A percentile compares a stretch with the other conserved stretches of the same genome.
Evolutionary conservation across 345 rosid genomes (phyloP).

Genomic region (Sonneratia caseolaris): DNA sequence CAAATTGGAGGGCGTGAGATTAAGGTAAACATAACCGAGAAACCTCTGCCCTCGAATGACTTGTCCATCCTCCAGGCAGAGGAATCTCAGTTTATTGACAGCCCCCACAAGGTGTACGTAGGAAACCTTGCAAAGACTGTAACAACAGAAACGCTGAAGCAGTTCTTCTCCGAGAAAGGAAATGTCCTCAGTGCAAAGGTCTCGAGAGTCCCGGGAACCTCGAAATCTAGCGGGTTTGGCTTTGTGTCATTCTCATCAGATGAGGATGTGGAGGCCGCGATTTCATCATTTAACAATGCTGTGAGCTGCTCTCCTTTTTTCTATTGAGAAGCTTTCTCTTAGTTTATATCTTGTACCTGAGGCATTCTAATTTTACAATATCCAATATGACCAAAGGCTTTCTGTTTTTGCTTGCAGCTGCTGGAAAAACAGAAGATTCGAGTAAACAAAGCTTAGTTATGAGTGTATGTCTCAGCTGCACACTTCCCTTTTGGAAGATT

Average conservation of each 20-base stretch:
- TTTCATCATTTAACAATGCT: conserved; percentile 55
- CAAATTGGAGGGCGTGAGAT: conserved; percentile 71
- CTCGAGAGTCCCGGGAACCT: conserved; percentile 71
- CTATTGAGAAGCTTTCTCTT: not conserved
- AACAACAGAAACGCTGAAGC: conserved; percentile 48
- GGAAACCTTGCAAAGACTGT: conserved; percentile 91
- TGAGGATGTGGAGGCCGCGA: conserved; percentile 69
- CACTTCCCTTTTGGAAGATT: not conserved
- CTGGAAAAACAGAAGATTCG: conserved; percentile 81
- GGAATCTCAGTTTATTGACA: conserved; percentile 58
- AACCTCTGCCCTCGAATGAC: conserved; percentile 44
- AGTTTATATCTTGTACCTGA: not conserved
- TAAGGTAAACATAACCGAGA: conserved; percentile 79
- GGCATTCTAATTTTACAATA: no score
- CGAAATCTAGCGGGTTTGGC: conserved; percentile 77
- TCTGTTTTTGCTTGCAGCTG: conserved; percentile 27
- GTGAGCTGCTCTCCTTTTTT: conserved; percentile 36
- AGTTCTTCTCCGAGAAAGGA: conserved; percentile 58
- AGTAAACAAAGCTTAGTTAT: conserved; percentile 63
- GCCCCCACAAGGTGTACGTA: conserved; percentile 66
- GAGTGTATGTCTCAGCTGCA: not conserved
- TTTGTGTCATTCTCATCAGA: conserved; percentile 77
- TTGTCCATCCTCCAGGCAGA: conserved; percentile 46
- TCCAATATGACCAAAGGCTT: not conserved
- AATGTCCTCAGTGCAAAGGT: conserved; percentile 76